These are phyloP conservation scores for Phytophthora pistaciae DNA, from an alignment of 352 stramenopile species.

Conservation along the genomic window DNA sequence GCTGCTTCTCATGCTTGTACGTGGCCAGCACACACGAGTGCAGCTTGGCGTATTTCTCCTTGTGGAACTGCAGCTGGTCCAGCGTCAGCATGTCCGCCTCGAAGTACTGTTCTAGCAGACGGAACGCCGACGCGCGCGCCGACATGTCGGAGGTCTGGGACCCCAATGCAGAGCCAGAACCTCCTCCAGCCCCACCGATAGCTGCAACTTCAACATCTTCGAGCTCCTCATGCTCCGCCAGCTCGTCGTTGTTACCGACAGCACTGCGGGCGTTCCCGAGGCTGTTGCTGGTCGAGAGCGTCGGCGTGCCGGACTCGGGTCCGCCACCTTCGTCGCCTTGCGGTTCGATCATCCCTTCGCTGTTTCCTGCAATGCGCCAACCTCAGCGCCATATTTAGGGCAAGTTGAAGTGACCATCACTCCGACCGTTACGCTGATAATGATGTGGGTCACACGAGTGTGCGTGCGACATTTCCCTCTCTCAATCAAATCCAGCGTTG, in stretches of 20 bases:
- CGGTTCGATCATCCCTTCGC: slow-evolving; percentile 13
- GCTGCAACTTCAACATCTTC: slow-evolving; percentile 17
- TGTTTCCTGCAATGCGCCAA: background rate
- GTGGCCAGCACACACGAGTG: slow-evolving; percentile 77
- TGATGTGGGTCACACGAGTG: slow-evolving; percentile 14
- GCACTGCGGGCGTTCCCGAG: slow-evolving; percentile 8
- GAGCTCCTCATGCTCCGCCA: slow-evolving; percentile 11
- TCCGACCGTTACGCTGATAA: slow-evolving; percentile 14
- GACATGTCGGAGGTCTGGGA: slow-evolving; percentile 55
- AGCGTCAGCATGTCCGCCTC: slow-evolving; percentile 86
- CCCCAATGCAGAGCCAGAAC: slow-evolving; percentile 10
- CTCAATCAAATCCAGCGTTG: background rate
- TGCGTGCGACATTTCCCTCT: slow-evolving; percentile 14
- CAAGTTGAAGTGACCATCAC: slow-evolving; percentile 40
- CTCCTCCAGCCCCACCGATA: slow-evolving; percentile 14
- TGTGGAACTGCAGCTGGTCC: slow-evolving; percentile 83
- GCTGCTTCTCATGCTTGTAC: slow-evolving; percentile 84
- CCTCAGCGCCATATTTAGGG: slow-evolving; percentile 22
- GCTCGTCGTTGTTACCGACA: slow-evolving; percentile 30
- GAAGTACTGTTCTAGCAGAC: slow-evolving; percentile 86
- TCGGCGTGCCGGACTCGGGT: background rate
- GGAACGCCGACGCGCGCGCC: slow-evolving; percentile 74
- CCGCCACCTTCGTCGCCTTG: slow-evolving; percentile 6
- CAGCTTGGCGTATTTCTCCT: slow-evolving; percentile 81
- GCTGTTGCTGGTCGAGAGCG: slow-evolving; percentile 19